phyloP scores from a whole-genome alignment of 257 asterid genomes.

The Hygrophila difformis region DNA sequence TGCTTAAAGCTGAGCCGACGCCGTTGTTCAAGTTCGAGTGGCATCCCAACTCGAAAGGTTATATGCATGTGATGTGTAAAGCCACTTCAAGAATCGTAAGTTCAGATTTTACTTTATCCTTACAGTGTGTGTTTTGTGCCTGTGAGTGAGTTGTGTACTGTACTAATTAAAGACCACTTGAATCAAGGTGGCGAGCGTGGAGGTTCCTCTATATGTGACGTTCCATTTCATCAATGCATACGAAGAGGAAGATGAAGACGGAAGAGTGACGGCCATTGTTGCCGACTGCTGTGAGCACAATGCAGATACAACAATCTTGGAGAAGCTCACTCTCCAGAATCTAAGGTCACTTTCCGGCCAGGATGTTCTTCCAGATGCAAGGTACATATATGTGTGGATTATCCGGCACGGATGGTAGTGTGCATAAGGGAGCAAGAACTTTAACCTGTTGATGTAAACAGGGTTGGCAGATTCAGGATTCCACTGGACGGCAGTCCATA shows the following conservation, averaged over 20 bases:
- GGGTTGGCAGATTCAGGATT: slow-evolving; percentile 85
- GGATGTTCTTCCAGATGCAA: slow-evolving; percentile 81
- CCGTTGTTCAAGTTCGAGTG: slow-evolving; percentile 86
- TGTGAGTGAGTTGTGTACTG: too few species aligned
- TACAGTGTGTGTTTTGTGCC: too few species aligned
- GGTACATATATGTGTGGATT: too few species aligned
- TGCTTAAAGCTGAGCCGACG: slow-evolving; percentile 89
- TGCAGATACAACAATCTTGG: slow-evolving; percentile 74
- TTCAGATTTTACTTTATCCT: background rate
- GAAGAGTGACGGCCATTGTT: slow-evolving; percentile 59
- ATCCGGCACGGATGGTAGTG: too few species aligned
- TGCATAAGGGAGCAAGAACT: too few species aligned
- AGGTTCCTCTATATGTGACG: slow-evolving; percentile 75
- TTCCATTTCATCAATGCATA: slow-evolving; percentile 96
- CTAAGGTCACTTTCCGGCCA: slow-evolving; percentile 54
- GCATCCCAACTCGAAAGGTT: slow-evolving; percentile 80
- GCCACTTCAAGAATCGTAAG: slow-evolving; percentile 74
- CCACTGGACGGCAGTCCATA: slow-evolving; percentile 73
- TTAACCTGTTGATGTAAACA: slow-evolving; percentile 3
- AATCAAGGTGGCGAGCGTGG: slow-evolving; percentile 83
- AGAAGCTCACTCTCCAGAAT: slow-evolving; percentile 61
- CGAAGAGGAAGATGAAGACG: slow-evolving; percentile 86
- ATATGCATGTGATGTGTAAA: slow-evolving; percentile 83
- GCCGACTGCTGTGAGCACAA: slow-evolving; percentile 92
- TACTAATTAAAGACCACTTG: too few species aligned